Conservation (phyloP, 768 basidiomycete species). For the Fibroporia radiculosa region DNA sequence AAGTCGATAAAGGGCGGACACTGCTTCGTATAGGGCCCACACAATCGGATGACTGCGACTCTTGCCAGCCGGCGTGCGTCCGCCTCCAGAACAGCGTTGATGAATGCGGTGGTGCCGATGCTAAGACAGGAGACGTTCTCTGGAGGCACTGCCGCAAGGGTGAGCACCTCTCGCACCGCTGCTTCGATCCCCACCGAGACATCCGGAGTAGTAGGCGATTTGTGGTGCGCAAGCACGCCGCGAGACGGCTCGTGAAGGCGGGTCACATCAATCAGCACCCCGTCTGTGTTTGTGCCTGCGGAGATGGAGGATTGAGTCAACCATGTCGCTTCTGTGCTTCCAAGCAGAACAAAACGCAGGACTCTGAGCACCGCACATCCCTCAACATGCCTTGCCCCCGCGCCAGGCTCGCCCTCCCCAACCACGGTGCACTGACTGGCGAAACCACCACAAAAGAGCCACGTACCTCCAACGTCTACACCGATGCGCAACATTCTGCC, state of each 20-base stretch:
- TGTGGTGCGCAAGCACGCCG: slow-evolving; percentile 31
- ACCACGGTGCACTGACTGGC: background rate
- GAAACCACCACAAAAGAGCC: background rate
- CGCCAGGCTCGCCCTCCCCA: background rate
- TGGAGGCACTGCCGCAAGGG: slow-evolving; percentile 27
- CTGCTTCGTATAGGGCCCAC: slow-evolving; percentile 50
- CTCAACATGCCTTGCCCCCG: too few species aligned
- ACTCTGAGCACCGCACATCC: too few species aligned
- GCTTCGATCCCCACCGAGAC: slow-evolving; percentile 52
- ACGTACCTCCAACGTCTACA: slow-evolving; percentile 22
- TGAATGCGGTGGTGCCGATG: slow-evolving; percentile 48
- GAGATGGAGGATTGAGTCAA: background rate
- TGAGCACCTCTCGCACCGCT: slow-evolving; percentile 40
- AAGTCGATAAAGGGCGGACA: slow-evolving; percentile 52
- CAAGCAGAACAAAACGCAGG: too few species aligned
- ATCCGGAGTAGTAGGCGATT: slow-evolving; percentile 48
- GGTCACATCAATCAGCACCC: slow-evolving; percentile 29
- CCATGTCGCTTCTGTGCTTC: too few species aligned
- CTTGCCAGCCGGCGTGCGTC: slow-evolving; percentile 44
- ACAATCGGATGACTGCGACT: slow-evolving; percentile 59
- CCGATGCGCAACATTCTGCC: slow-evolving; percentile 20
- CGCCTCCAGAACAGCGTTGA: slow-evolving; percentile 49
- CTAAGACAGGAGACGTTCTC: slow-evolving; percentile 40
- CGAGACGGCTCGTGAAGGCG: slow-evolving; percentile 25
- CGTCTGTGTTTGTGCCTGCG: slow-evolving; percentile 34